Base-by-base conservation (phyloP, 1,139 yeast species). In the Protomyces macrosporus region DNA sequence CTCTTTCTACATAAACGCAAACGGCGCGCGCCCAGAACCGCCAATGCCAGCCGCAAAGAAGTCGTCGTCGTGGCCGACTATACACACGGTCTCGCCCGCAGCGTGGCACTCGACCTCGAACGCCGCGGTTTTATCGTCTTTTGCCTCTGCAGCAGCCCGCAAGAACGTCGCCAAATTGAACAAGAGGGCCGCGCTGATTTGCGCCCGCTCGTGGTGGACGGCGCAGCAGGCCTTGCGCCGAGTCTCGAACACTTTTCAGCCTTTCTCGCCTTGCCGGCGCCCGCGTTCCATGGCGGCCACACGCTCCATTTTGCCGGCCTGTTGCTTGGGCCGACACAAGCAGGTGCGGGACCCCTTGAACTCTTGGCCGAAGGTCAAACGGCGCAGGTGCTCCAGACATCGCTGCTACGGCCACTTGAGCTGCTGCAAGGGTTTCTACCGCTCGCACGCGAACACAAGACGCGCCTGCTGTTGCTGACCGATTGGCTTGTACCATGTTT, bases 171-270 rank as follows among this genome's bases (percentile, higher is more conserved):
- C 36, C 56, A 55, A n/a, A 58, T 58, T 9, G 62, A 58, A 52
- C 42, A 58, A 7, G 62, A 58, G 34, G 62, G 62, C n/a, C 62
- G 53, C 45, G 62, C 62, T 3, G 62, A 58, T 23, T 40, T 58
- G 16, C 40, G 62, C 16, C 62, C 62, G 6, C 39, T 58, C 10
- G 35, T 58, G 10, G 40, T 58, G 32, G 36, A 58, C 14, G 39
- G 45, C 5, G 62, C 52, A 1, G 62, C 53, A 10, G 30, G 52
- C 7, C 54, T 50, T 2, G 45, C 42, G 32, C 40, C 52, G 9
- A 55, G 56, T 35, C 34, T 58, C 53, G 62, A 58, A 34, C 55
- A 48, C 33, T 58, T 58, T 14, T 55, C 56, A 5, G 42, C 45
- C 36, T 58, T 51, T 42, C 56, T 58, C 32, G 53, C 42, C 30